phyloP scores from a whole-genome alignment of 73 alveolate species.

The Paramecium tetraurelia region DNA sequence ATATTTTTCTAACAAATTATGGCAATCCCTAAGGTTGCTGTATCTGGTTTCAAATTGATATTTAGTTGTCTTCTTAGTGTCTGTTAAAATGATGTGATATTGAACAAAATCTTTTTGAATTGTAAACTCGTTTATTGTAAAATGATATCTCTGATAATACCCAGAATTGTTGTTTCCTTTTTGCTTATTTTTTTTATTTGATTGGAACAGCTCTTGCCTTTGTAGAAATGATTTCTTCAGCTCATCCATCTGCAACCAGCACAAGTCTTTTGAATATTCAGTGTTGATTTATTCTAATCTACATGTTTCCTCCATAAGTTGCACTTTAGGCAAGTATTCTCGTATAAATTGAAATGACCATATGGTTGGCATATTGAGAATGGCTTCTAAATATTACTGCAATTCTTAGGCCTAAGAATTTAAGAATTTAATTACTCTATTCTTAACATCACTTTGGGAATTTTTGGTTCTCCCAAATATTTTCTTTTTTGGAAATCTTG shows the following conservation, averaged over 20 bases:
- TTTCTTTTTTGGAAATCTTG: neutral
- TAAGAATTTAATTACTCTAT: neutral
- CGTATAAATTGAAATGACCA: neutral
- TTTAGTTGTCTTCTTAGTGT: neutral
- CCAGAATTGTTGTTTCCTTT: neutral
- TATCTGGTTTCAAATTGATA: neutral
- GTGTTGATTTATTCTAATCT: neutral
- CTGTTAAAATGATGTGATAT: neutral
- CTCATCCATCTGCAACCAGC: constrained; percentile 35
- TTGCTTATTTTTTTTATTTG: neutral
- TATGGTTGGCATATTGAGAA: neutral
- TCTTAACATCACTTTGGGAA: neutral
- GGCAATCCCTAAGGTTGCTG: neutral
- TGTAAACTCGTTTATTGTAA: neutral
- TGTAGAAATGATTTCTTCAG: neutral
- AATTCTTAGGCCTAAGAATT: neutral
- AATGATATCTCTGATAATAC: neutral
- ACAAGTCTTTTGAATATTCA: neutral
- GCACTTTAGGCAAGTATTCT: neutral
- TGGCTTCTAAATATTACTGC: neutral
- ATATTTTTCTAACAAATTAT: neutral
- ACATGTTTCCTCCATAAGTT: neutral
- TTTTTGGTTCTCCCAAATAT: neutral
- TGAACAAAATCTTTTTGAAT: neutral
- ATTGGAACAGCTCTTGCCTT: neutral